These are phyloP conservation scores for Quercus rubra DNA, from an alignment of 306 rosid species.

Conservation along the genomic window DNA sequence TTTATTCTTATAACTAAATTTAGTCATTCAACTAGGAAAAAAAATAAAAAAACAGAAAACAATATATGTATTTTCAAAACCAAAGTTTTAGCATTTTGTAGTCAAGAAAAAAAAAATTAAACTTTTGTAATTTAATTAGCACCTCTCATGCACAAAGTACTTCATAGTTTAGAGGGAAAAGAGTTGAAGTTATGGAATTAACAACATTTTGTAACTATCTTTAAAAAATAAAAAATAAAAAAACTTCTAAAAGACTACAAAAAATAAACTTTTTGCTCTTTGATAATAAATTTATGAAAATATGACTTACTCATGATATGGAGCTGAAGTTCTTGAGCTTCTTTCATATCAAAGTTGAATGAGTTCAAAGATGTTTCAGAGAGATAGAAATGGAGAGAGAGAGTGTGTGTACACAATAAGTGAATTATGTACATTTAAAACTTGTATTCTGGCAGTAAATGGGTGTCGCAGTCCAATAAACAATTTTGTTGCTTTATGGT, in stretches of 20 bases:
- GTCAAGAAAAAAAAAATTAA: too few relatives aligned
- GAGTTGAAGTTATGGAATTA: too few relatives aligned
- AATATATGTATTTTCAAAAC: too few relatives aligned
- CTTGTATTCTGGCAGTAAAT: background rate
- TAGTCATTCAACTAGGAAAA: too few relatives aligned
- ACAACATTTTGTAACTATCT: too few relatives aligned
- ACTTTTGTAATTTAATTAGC: too few relatives aligned
- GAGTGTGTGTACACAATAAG: background rate
- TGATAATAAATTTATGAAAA: background rate
- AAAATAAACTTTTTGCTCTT: background rate
- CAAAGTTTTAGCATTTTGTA: too few relatives aligned
- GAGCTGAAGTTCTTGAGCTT: conserved; percentile 17
- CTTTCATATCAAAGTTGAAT: conserved; percentile 9
- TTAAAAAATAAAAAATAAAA: background rate
- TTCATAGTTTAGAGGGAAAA: too few relatives aligned
- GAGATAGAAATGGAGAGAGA: background rate
- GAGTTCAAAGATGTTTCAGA: background rate
- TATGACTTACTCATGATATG: conserved; percentile 2
- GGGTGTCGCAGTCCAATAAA: background rate
- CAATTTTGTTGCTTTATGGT: background rate
- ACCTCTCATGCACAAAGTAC: rapidly evolving
- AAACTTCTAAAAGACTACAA: background rate
- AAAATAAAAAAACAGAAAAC: too few relatives aligned
- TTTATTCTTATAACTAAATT: too few relatives aligned
- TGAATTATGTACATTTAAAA: background rate